Percentiles rank a stretch among this genome's conserved stretches.
Conservation (phyloP, 2,329 filamentous ascomycete species). For the Talaromyces amestolkiae region DNA sequence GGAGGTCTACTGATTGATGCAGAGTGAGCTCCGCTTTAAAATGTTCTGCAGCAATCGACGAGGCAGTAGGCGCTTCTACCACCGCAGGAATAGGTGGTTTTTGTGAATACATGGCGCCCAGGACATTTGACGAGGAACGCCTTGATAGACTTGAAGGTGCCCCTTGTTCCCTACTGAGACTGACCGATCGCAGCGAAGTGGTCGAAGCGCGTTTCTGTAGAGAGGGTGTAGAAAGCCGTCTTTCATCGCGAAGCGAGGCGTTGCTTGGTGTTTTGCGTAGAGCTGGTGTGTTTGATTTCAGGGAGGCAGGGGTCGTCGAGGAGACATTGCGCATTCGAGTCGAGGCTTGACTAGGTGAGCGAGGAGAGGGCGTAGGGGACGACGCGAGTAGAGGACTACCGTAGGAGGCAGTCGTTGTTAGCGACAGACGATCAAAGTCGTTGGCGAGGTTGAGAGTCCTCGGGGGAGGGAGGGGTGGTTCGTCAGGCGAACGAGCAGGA, state of each 20-base stretch:
- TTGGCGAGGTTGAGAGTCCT: slow-evolving; percentile 22
- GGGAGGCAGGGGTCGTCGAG: slow-evolving; percentile 18
- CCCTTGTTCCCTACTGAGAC: slow-evolving; percentile 23
- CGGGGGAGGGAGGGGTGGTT: slow-evolving; percentile 21
- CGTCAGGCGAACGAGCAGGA: slow-evolving; percentile 13
- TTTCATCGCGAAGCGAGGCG: slow-evolving; percentile 38
- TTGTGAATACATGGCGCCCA: slow-evolving; percentile 30
- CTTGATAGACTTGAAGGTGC: slow-evolving; percentile 34
- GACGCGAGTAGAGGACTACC: slow-evolving; percentile 29
- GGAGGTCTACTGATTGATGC: slow-evolving; percentile 51
- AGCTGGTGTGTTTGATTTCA: slow-evolving; percentile 18
- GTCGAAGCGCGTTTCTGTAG: slow-evolving; percentile 41
- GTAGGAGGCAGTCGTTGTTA: slow-evolving; percentile 23
- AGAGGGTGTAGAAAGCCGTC: slow-evolving; percentile 33
- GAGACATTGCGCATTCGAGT: slow-evolving; percentile 20
- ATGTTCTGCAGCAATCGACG: slow-evolving; percentile 63
- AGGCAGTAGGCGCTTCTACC: slow-evolving; percentile 46
- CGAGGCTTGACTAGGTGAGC: slow-evolving; percentile 15
- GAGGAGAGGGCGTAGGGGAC: slow-evolving; percentile 24
- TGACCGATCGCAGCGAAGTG: slow-evolving; percentile 37
- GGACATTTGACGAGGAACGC: slow-evolving; percentile 33
- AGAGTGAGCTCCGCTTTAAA: slow-evolving; percentile 67
- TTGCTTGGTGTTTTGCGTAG: slow-evolving; percentile 32
- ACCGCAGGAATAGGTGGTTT: slow-evolving; percentile 26
- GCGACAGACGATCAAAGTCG: slow-evolving; percentile 30